phyloP scores from a whole-genome alignment of 768 basidiomycete species.

The Gloeophyllum trabeum region DNA sequence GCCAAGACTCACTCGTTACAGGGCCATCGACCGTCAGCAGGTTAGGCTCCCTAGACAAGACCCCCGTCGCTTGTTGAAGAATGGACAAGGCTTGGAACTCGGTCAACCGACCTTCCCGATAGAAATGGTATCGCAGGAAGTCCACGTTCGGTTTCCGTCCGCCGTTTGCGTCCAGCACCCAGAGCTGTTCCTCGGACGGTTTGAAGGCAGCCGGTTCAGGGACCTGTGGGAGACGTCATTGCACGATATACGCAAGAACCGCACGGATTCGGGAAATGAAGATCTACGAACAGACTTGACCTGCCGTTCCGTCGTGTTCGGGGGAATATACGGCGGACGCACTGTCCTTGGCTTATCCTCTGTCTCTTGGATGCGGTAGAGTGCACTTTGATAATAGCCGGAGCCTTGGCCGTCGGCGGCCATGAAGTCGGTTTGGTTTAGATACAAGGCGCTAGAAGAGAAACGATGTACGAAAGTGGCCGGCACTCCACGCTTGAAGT shows the following conservation, averaged over 20 bases:
- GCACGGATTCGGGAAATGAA: too few species aligned
- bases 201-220: slow-evolving; percentile 49
- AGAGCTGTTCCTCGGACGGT: slow-evolving; percentile 72
- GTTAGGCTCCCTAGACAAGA: slow-evolving; percentile 73
- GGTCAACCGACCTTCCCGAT: slow-evolving; percentile 72
- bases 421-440: not conserved
- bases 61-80: slow-evolving; percentile 49
- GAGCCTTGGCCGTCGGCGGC: too few species aligned
- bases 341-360: slow-evolving; percentile 17
- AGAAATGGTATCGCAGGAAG: slow-evolving; percentile 84
- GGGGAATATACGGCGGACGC: slow-evolving; percentile 10
- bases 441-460: not conserved
- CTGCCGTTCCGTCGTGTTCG: slow-evolving; percentile 18
- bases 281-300: slow-evolving; percentile 21
- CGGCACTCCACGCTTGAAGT: too few species aligned
- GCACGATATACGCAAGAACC: too few species aligned
- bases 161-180: slow-evolving; percentile 35
- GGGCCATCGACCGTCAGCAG: slow-evolving; percentile 81
- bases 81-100: slow-evolving; percentile 84
- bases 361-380: slow-evolving; percentile 18
- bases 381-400: slow-evolving; percentile 11
- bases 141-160: slow-evolving; percentile 59
- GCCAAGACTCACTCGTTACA: slow-evolving; percentile 63
- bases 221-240: slow-evolving; percentile 39
- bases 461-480: not conserved